Percentiles rank a stretch among this genome's conserved stretches.
Evolutionary conservation across 1,139 yeast species (phyloP).

Genomic region (Blastobotrys buckinghamii): DNA sequence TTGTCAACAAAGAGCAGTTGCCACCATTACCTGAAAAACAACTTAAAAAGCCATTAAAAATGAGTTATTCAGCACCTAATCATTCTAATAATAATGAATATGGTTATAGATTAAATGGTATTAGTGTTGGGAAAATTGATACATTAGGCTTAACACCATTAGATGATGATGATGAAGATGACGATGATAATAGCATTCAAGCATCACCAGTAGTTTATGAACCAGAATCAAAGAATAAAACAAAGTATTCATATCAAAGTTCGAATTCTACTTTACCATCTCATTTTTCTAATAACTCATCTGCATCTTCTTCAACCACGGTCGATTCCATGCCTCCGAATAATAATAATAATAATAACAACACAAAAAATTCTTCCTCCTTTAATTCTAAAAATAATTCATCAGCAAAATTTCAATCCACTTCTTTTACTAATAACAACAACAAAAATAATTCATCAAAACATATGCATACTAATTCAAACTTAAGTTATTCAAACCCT

Average conservation of each 20-base stretch:
- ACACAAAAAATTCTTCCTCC: not conserved
- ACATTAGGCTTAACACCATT: not conserved
- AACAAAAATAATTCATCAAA: not conserved
- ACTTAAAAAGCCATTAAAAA: not conserved
- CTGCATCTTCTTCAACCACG: constrained; percentile 13
- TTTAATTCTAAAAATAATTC: not conserved
- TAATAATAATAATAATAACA: not conserved
- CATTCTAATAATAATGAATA: not conserved
- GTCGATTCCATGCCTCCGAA: constrained; percentile 8
- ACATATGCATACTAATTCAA: constrained; percentile 6
- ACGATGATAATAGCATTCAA: constrained; percentile 9
- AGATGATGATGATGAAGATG: constrained; percentile 8
- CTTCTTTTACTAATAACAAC: constrained; percentile 1
- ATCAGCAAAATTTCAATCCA: not conserved
- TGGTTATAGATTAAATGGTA: not conserved
- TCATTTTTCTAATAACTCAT: constrained; percentile 11
- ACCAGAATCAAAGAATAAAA: not conserved
- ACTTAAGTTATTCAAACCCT: constrained; percentile 3
- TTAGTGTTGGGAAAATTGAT: not conserved
- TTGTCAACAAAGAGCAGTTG: not conserved
- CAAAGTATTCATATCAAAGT: constrained; percentile 7
- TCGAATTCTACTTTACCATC: constrained; percentile 9
- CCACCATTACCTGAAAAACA: constrained; percentile 7
- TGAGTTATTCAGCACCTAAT: not conserved
- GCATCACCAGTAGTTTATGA: constrained; percentile 10